Conservation (phyloP, 176 grass and related monocot genomes). For the Ensete ventricosum region DNA sequence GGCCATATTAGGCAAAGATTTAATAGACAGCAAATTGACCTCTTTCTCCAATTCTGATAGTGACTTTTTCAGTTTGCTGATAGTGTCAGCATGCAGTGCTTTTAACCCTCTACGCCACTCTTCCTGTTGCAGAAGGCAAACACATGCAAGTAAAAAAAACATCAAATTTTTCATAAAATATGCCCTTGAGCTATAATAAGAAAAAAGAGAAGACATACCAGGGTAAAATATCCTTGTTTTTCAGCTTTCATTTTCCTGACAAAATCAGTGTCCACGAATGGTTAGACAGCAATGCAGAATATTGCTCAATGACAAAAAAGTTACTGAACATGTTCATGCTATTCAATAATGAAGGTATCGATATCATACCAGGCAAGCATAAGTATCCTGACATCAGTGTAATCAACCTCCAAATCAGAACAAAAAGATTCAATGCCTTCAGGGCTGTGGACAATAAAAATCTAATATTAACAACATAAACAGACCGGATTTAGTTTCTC, state of each 20-base stretch:
- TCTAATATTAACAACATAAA: background rate
- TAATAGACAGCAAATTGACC: conserved; percentile 39
- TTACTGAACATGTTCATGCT: background rate
- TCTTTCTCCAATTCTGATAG: conserved; percentile 88
- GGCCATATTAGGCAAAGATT: background rate
- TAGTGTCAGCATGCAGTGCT: conserved; percentile 77
- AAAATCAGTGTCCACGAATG: conserved; percentile 8
- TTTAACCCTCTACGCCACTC: conserved; percentile 91
- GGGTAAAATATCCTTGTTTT: conserved; percentile 92
- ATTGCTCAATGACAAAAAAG: background rate
- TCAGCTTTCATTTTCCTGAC: conserved; percentile 95
- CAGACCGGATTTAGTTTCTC: no score
- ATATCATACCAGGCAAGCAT: conserved; percentile 89
- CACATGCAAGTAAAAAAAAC: background rate
- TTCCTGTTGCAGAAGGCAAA: conserved; percentile 34
- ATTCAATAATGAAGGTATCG: conserved; percentile 4
- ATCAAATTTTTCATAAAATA: background rate
- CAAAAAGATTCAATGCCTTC: conserved; percentile 94
- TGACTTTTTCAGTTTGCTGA: conserved; percentile 88
- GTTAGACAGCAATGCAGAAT: conserved; percentile 18
- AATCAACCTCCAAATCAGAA: conserved; percentile 73
- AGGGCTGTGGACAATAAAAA: conserved; percentile 43
- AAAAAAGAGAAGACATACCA: conserved; percentile 44
- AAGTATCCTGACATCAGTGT: conserved; percentile 96
- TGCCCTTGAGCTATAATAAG: background rate